Conservation (phyloP, 495 filamentous ascomycete species). For the Staphylotrichum longicolle region DNA sequence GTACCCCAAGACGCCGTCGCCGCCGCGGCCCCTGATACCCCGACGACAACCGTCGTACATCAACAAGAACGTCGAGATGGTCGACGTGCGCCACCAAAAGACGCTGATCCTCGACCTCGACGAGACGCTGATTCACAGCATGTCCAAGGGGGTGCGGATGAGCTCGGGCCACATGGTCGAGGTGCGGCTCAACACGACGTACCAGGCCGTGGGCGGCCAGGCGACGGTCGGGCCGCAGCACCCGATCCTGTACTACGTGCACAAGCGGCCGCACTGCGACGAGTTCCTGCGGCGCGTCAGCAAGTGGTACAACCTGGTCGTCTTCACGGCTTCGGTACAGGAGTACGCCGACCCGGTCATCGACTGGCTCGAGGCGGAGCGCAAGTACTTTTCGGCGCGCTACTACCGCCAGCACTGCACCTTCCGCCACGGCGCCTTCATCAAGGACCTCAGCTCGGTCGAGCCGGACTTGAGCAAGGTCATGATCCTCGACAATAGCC, state of each 20-base stretch:
- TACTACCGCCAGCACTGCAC: conserved; percentile 98
- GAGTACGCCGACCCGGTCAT: conserved; percentile 99
- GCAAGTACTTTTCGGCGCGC: conserved; percentile 87
- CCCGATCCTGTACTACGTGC: conserved; percentile 97
- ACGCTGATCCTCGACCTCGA: conserved; percentile 94
- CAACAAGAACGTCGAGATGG: conserved; percentile 41
- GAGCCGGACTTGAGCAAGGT: conserved; percentile 95
- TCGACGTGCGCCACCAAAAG: conserved; percentile 62
- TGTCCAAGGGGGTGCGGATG: conserved; percentile 95
- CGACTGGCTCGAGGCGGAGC: conserved; percentile 95
- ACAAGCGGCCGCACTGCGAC: conserved; percentile 95
- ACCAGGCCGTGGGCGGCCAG: conserved; percentile 60
- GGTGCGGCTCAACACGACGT: conserved; percentile 75
- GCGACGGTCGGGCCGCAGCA: conserved; percentile 77
- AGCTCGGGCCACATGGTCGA: conserved; percentile 98
- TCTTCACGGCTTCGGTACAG: conserved; percentile 96
- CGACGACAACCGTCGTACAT: conserved; percentile 80
- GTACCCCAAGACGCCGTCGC: conserved; percentile 84
- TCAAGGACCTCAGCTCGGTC: conserved; percentile 94
- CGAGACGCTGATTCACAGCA: conserved; percentile 95
- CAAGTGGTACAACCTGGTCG: conserved; percentile 98
- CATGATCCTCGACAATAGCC: conserved; percentile 98
- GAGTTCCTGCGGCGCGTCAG: conserved; percentile 88
- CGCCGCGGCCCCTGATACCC: conserved; percentile 86
- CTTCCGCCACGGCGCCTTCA: conserved; percentile 88